Evolutionary conservation across 2,329 filamentous ascomycete genomes (phyloP).

Genomic region (Lizonia empirigonia): DNA sequence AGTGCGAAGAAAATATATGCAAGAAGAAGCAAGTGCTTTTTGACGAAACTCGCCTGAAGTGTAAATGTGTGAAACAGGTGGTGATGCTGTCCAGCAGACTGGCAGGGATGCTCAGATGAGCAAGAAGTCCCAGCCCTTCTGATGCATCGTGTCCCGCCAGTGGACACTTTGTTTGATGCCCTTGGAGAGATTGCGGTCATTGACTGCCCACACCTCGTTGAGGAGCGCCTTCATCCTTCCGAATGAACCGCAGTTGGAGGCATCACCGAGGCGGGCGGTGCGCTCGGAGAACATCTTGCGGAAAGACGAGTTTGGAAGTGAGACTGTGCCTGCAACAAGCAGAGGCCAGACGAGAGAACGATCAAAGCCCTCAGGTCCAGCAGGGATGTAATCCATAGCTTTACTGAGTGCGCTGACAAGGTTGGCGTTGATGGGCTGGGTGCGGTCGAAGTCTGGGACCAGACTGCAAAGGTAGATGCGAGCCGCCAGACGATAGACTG

Average conservation of each 20-base stretch:
- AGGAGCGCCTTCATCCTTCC: slow-evolving; percentile 80
- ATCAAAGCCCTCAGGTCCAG: slow-evolving; percentile 82
- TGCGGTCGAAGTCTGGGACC: slow-evolving; percentile 83
- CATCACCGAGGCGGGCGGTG: slow-evolving; percentile 73
- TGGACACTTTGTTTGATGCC: slow-evolving; percentile 71
- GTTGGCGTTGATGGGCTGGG: slow-evolving; percentile 73
- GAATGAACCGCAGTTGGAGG: slow-evolving; percentile 81
- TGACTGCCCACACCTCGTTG: slow-evolving; percentile 78
- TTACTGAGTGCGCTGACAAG: slow-evolving; percentile 79
- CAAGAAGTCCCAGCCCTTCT: slow-evolving; percentile 90
- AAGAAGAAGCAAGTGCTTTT: slow-evolving; percentile 43
- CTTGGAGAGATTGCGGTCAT: slow-evolving; percentile 65
- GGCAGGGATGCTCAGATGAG: slow-evolving; percentile 66
- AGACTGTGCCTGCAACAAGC: slow-evolving; percentile 82
- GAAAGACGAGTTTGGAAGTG: slow-evolving; percentile 74
- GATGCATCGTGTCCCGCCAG: slow-evolving; percentile 93
- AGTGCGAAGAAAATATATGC: slow-evolving; percentile 47
- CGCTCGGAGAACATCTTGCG: slow-evolving; percentile 79
- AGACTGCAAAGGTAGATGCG: slow-evolving; percentile 97
- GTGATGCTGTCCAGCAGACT: slow-evolving; percentile 47
- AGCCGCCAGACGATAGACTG: slow-evolving; percentile 87
- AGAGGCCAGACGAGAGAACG: slow-evolving; percentile 92
- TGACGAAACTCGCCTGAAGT: slow-evolving; percentile 17
- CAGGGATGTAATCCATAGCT: slow-evolving; percentile 80
- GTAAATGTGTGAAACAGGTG: slow-evolving; percentile 37